Percentiles rank a stretch among this genome's conserved stretches.
phyloP scores from a whole-genome alignment of 2,329 filamentous ascomycete genomes.

The Immersiporthe knoxdaviesiana region DNA sequence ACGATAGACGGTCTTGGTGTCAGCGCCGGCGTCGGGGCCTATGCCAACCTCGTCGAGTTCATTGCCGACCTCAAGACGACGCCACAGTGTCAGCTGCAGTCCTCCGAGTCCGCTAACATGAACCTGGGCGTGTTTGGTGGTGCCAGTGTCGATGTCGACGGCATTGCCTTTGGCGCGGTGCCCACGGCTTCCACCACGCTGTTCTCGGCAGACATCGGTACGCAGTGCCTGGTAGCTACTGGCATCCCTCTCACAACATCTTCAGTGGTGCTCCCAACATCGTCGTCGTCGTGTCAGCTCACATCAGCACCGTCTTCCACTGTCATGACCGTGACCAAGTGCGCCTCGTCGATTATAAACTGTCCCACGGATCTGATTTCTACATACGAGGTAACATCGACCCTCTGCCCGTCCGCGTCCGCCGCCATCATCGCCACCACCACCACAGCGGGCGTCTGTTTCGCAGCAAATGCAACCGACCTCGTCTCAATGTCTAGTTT shows the following conservation, averaged over 20 bases:
- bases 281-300: not conserved
- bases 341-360: slow-evolving; percentile 16
- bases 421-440: too few species aligned
- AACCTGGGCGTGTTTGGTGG: slow-evolving; percentile 20
- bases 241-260: not conserved
- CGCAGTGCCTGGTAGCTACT: slow-evolving; percentile 16
- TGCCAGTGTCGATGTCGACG: slow-evolving; percentile 1
- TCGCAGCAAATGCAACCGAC: not conserved
- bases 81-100: slow-evolving; percentile 6
- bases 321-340: slow-evolving; percentile 14
- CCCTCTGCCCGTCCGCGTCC: slow-evolving; percentile 6
- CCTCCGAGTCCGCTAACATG: slow-evolving; percentile 17
- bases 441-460: not conserved
- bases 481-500: not conserved
- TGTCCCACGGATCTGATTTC: slow-evolving; percentile 17
- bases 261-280: not conserved
- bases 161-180: slow-evolving; percentile 9
- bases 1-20: slow-evolving; percentile 2
- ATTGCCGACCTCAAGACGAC: slow-evolving; percentile 14
- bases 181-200: slow-evolving; percentile 22
- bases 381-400: slow-evolving; percentile 10
- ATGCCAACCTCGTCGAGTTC: slow-evolving; percentile 24
- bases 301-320: not conserved
- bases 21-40: slow-evolving; percentile 15
- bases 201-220: slow-evolving; percentile 17